Evolutionary conservation across 331 rosid species (phyloP), one percentile per base, ranked within the genome.

Genomic region (Acacia pycnantha): DNA sequence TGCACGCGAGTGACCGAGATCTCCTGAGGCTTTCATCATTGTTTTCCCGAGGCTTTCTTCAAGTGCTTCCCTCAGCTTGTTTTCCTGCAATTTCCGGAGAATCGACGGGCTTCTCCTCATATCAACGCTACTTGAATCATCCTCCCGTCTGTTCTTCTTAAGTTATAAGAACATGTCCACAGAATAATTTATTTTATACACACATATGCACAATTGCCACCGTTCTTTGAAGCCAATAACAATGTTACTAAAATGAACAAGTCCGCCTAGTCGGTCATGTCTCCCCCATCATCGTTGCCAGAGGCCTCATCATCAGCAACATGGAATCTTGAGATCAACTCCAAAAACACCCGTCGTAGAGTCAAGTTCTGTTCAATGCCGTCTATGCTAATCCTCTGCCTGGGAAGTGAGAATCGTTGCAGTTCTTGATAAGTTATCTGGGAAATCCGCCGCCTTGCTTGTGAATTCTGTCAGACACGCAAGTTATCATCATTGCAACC

Each of bases 61-160:
- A 5, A 95, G 96, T 44, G 98, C 98, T 61, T 95, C 98, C 87
- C 97, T 90, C 44, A 95, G 98, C 92, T 92, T 93, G 92, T 85
- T 91, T 16, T 93, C 97, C 79, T 92, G 97, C 76, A 93, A 79
- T 76, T 95, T 95, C 72, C 98, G 90, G 50, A 93, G 96, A 83
- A 90, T 85, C 80, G 98, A 87, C 6, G 91, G 87, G 85, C 86
- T 89, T 78, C 87, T 87, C 84, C 81, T 87, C 7, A 56, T 15
- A 4, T 91, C 91, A 9, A 64, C 88, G 46, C 46, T 43, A 8
- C 59, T 44, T 0, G 98, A 89, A 13, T 87, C 94, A 78, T 87
- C 87, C 85, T 84, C 90, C 79, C 83, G 87, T 78, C 89, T 87
- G 87, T 92, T 72, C 96, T 93, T 95, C 86, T 90, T 95, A 43